Evolutionary conservation across 2,329 filamentous ascomycete species (phyloP).

Genomic region (Plenodomus tracheiphilus): DNA sequence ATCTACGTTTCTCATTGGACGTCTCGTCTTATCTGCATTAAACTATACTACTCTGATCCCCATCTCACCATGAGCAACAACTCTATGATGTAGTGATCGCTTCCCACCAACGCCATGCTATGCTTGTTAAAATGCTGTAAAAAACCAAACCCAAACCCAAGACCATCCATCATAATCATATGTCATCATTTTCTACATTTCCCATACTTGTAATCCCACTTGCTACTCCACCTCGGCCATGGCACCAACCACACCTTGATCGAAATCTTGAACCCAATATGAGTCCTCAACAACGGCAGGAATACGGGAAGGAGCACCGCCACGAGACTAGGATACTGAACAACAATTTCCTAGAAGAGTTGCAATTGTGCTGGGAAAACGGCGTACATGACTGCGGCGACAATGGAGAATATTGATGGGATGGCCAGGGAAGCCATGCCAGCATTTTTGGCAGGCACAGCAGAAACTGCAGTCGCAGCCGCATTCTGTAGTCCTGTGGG

Average conservation of each 20-base stretch:
- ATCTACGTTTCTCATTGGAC: too few species aligned
- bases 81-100: neutral
- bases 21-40: neutral
- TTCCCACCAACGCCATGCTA: neutral
- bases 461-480: constrained; percentile 4
- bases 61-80: neutral
- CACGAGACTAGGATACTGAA: constrained; percentile 1
- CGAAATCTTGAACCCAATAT: constrained; percentile 14
- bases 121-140: neutral
- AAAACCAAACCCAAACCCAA: neutral
- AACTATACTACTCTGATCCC: neutral
- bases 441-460: constrained; percentile 6
- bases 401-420: constrained; percentile 5
- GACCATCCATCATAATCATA: neutral
- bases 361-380: neutral
- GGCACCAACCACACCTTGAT: constrained; percentile 13
- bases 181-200: neutral
- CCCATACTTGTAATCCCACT: neutral
- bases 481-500: constrained; percentile 10
- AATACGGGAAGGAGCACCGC: constrained; percentile 2
- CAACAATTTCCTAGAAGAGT: neutral
- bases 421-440: constrained; percentile 3
- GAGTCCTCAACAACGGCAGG: constrained; percentile 4
- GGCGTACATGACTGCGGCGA: neutral
- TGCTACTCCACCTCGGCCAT: neutral